phyloP scores from a whole-genome alignment of 2,329 filamentous ascomycete genomes.

The Fusarium pininemorale region DNA sequence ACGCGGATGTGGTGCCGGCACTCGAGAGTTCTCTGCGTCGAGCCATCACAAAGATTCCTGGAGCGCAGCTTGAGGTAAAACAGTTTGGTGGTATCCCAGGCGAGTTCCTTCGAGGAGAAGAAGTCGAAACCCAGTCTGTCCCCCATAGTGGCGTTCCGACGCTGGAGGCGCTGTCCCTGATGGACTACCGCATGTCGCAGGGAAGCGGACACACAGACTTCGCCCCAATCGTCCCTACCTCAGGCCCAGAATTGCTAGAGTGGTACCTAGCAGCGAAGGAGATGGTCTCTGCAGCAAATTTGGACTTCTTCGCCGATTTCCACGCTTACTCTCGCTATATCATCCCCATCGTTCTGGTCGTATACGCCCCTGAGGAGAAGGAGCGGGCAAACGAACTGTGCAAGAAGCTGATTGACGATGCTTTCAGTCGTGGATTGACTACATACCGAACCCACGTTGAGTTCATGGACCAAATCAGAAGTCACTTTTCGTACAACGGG shows the following conservation, averaged over 20 bases:
- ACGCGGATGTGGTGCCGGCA: not conserved
- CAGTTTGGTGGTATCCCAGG: not conserved
- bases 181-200: not conserved
- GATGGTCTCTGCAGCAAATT: not conserved
- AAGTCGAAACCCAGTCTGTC: not conserved
- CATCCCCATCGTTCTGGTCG: not conserved
- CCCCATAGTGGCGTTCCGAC: not conserved
- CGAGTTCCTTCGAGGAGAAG: not conserved
- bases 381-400: not conserved
- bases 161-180: not conserved
- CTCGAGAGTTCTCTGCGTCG: not conserved
- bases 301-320: not conserved
- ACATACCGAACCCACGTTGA: not conserved
- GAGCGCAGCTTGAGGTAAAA: not conserved
- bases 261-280: not conserved
- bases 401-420: not conserved
- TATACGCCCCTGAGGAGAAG: not conserved
- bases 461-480: not conserved
- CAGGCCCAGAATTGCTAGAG: not conserved
- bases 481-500: not conserved
- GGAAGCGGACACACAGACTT: not conserved
- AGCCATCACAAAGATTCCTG: not conserved
- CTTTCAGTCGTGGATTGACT: not conserved
- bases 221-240: not conserved
- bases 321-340: not conserved